Evolutionary conservation across 225 moss, liverwort and hornwort genomes (phyloP).

Genomic region (Pseudoscleropodium purum): DNA sequence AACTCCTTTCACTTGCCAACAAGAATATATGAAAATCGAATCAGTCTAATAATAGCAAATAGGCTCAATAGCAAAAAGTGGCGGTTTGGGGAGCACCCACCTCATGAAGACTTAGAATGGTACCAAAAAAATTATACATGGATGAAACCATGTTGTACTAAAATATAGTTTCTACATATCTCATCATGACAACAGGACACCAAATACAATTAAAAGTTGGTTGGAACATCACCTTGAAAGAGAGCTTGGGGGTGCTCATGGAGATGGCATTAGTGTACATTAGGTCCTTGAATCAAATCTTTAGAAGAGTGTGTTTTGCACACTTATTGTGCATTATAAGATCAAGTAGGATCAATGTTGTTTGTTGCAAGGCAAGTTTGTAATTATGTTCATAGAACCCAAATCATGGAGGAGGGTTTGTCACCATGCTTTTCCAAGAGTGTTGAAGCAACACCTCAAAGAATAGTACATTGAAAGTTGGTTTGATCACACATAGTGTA

Average conservation of each 20-base stretch:
- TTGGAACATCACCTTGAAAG: not conserved
- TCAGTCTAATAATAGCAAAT: too few species aligned
- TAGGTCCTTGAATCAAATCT: not conserved
- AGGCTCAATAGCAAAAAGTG: too few species aligned
- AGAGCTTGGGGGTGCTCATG: not conserved
- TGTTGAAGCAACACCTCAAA: not conserved
- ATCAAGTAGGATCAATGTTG: not conserved
- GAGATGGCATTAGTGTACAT: not conserved
- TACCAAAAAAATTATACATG: not conserved
- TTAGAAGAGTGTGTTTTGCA: not conserved
- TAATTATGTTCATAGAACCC: not conserved
- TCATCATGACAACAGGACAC: not conserved
- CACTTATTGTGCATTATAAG: not conserved
- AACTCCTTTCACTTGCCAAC: too few species aligned
- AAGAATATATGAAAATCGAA: too few species aligned
- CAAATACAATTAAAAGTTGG: not conserved
- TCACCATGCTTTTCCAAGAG: not conserved
- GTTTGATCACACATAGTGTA: not conserved
- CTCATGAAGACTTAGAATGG: not conserved
- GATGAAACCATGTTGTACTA: accelerated
- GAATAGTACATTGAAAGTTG: not conserved
- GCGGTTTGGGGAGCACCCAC: too few species aligned
- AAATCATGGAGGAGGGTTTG: not conserved
- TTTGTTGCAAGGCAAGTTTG: not conserved
- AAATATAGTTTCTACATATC: not conserved